phyloP scores from a whole-genome alignment of 768 basidiomycete species.

The Amanita polypyramis region DNA sequence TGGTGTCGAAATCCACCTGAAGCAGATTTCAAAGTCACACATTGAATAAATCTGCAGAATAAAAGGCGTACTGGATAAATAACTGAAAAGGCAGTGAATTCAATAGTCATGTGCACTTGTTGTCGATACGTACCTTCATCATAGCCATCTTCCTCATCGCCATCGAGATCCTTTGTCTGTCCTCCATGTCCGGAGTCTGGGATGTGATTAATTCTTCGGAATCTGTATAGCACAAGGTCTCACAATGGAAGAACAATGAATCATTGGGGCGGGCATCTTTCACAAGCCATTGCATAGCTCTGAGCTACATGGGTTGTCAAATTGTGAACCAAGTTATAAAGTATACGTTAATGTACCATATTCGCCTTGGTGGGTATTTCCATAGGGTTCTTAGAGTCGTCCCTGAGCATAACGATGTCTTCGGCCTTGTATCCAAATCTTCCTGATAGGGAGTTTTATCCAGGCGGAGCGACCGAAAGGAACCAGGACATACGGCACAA shows the following conservation, averaged over 20 bases:
- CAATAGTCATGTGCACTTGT: neutral
- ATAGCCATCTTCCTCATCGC: slow-evolving; percentile 76
- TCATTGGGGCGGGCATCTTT: slow-evolving; percentile 69
- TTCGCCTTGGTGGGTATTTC: slow-evolving; percentile 70
- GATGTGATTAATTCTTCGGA: neutral
- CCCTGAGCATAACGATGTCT: slow-evolving; percentile 82
- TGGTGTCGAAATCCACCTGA: slow-evolving; percentile 38
- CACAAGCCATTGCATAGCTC: slow-evolving; percentile 92
- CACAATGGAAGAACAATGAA: slow-evolving; percentile 86
- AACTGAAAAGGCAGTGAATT: slow-evolving; percentile 27
- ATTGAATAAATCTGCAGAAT: neutral
- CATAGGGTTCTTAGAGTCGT: slow-evolving; percentile 54
- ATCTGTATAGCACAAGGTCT: slow-evolving; percentile 11
- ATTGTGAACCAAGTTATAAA: neutral
- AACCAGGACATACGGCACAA: slow-evolving; percentile 41
- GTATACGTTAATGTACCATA: slow-evolving; percentile 40
- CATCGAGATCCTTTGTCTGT: slow-evolving; percentile 73
- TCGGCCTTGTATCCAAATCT: slow-evolving; percentile 58
- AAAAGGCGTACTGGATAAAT: slow-evolving; percentile 75
- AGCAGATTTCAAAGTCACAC: neutral
- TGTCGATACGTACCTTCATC: slow-evolving; percentile 51
- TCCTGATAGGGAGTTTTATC: slow-evolving; percentile 20
- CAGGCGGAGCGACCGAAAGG: neutral
- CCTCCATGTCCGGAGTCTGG: slow-evolving; percentile 91
- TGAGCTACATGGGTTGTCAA: slow-evolving; percentile 29